These are phyloP conservation scores for Dactylellina drechsleri DNA, from an alignment of 2,329 filamentous ascomycete species.

Conservation along the genomic window DNA sequence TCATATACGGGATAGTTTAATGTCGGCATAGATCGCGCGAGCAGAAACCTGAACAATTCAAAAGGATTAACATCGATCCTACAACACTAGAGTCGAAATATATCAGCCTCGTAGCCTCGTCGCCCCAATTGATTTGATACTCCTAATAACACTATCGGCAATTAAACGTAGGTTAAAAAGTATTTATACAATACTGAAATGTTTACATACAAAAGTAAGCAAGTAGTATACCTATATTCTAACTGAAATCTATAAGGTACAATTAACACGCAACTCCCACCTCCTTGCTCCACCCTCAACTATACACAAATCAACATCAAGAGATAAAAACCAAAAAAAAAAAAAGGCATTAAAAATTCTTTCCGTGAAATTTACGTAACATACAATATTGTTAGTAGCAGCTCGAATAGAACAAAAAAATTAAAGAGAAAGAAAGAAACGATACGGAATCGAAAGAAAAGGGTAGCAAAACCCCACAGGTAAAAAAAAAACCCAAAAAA, in stretches of 20 bases:
- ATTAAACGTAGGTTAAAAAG: no score
- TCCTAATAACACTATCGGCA: not conserved
- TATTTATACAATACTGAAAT: no score
- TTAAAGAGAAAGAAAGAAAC: conserved; percentile 2
- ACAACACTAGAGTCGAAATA: not conserved
- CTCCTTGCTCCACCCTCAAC: not conserved
- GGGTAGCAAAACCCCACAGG: conserved; percentile 7
- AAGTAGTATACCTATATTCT: no score
- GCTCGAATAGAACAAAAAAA: conserved; percentile 12
- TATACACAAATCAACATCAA: not conserved
- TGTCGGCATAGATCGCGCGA: no score
- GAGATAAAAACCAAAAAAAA: not conserved
- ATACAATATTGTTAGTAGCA: conserved; percentile 21
- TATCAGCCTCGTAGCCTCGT: not conserved
- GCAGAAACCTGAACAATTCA: no score
- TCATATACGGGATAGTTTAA: no score
- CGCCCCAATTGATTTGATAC: no score
- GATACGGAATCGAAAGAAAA: conserved; percentile 5
- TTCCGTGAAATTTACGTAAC: conserved; percentile 47
- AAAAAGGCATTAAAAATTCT: conserved; percentile 39
- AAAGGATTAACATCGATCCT: no score
- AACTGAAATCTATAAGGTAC: no score
- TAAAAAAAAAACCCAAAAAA: conserved; percentile 14
- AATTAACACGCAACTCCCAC: no score
- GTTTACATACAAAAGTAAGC: no score